These are phyloP conservation scores for Whalleya microplaca DNA, from an alignment of 2,329 filamentous ascomycete species.

Conservation along the genomic window DNA sequence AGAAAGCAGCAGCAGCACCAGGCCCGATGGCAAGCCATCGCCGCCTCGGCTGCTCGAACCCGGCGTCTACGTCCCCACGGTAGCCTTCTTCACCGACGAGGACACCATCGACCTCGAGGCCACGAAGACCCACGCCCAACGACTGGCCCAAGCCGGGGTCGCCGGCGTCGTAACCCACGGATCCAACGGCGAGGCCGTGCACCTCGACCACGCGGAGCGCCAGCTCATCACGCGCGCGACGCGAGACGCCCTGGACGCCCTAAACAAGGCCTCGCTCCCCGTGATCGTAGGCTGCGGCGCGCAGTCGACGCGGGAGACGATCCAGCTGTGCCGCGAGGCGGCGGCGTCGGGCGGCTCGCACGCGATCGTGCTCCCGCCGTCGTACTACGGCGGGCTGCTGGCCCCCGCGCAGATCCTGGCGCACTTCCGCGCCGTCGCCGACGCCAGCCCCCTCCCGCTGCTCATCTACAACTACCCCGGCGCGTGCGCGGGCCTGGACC, in stretches of 20 bases:
- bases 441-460: constrained; percentile 61
- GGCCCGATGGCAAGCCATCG: too few species aligned
- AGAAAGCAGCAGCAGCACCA: too few species aligned
- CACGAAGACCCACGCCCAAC: constrained; percentile 48
- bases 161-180: constrained; percentile 66
- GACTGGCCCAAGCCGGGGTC: constrained; percentile 27
- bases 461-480: constrained; percentile 75
- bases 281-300: constrained; percentile 68
- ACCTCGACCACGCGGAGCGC: constrained; percentile 67
- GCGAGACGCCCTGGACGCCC: constrained; percentile 59
- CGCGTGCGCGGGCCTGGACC: constrained; percentile 67
- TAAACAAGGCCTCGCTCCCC: constrained; percentile 59
- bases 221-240: constrained; percentile 63
- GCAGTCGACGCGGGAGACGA: constrained; percentile 63
- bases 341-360: constrained; percentile 62
- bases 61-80: constrained; percentile 57
- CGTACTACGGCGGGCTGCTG: constrained; percentile 66
- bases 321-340: constrained; percentile 63
- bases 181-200: constrained; percentile 75
- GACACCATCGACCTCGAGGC: constrained; percentile 54
- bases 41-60: constrained; percentile 13
- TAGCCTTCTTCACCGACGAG: constrained; percentile 54
- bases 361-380: constrained; percentile 63
- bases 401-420: constrained; percentile 60
- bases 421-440: constrained; percentile 67